Base-by-base conservation (phyloP, 768 basidiomycete genomes). In the Plicaturopsis crispa region DNA sequence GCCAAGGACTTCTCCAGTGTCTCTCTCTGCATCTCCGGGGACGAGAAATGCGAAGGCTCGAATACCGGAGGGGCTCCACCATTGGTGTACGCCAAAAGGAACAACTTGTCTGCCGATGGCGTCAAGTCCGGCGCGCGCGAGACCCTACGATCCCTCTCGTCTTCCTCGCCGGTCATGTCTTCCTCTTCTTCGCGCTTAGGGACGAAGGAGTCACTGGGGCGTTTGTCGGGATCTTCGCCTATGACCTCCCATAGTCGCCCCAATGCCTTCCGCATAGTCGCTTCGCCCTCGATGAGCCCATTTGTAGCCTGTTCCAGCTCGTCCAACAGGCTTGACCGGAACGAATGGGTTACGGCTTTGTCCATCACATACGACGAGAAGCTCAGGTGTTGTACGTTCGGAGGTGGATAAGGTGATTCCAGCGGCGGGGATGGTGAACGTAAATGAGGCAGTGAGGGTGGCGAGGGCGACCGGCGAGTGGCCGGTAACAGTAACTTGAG, bases 281-380 rank as follows among this genome's bases (percentile, higher is more conserved):
- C 77, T 54, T 91, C 89, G 14, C 85, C 86, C 61, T 90, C 85
- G 33, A 91, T 84, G 32, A 92, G 73, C 31, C 76, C 78, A 52
- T 86, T 88, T 7, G 87, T 88, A 11, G 87, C 80, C 36, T 82
- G 66, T 47, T 89, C 85, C 11, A 92, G 68, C 49, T 89, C 86
- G 46, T 86, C 80, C 17, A 90, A 61, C 34, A 90, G 61, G 40
- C 66, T 70, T 23, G 87, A 84, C 31, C 87, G 83, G 60, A 88
- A 92, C 4, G 88, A 78, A 55, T 86, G 83, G 13, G 84, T 86
- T 12, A 86, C 77, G 6, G 85, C 73, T 45, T 81, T 84, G 55
- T 91, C 88, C 70, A 90, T 72, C 11, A 92, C 86, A 48, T 88
- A 86, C 0, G 87, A 85, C 14, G 86, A 73, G 59, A 85, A 90